These are phyloP conservation scores for Plicaturopsis crispa DNA, from an alignment of 768 basidiomycete genomes.

Conservation along the genomic window DNA sequence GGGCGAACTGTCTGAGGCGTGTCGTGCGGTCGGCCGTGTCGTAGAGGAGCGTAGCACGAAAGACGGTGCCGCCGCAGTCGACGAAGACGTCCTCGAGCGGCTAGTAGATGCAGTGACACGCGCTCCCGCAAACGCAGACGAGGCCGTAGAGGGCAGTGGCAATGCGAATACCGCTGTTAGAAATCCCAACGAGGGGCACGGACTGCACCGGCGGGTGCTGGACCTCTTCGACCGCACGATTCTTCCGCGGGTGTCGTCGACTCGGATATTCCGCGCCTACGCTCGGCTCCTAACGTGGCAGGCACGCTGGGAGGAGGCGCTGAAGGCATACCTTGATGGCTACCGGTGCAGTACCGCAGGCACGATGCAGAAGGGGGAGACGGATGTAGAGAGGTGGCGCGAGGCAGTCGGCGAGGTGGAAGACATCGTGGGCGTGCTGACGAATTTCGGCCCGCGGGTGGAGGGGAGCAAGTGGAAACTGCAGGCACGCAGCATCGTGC, in stretches of 20 bases:
- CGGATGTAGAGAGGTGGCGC: constrained; percentile 60
- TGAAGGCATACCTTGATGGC: constrained; percentile 79
- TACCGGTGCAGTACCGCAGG: constrained; percentile 67
- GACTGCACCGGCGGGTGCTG: constrained; percentile 57
- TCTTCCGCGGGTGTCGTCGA: constrained; percentile 72
- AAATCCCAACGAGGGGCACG: constrained; percentile 59
- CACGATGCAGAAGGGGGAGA: constrained; percentile 59
- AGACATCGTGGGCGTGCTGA: constrained; percentile 77
- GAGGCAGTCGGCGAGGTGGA: constrained; percentile 74
- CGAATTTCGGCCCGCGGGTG: constrained; percentile 73
- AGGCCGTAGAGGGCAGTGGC: constrained; percentile 19
- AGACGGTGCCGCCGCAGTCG: constrained; percentile 51
- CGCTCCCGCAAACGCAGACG: constrained; percentile 30
- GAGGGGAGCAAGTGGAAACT: constrained; percentile 67
- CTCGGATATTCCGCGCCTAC: constrained; percentile 77
- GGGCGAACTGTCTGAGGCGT: constrained; percentile 85
- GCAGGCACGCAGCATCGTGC: constrained; percentile 79
- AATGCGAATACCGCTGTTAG: constrained; percentile 14
- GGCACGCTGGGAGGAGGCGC: constrained; percentile 62
- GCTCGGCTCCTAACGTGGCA: constrained; percentile 77
- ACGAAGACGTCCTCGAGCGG: constrained; percentile 83
- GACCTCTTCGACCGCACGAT: constrained; percentile 73
- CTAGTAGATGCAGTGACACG: constrained; percentile 84
- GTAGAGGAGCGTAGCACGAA: constrained; percentile 48
- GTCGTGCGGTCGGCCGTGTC: constrained; percentile 73